Conservation (phyloP, 306 rosid species). For the Cicer judaicum region DNA sequence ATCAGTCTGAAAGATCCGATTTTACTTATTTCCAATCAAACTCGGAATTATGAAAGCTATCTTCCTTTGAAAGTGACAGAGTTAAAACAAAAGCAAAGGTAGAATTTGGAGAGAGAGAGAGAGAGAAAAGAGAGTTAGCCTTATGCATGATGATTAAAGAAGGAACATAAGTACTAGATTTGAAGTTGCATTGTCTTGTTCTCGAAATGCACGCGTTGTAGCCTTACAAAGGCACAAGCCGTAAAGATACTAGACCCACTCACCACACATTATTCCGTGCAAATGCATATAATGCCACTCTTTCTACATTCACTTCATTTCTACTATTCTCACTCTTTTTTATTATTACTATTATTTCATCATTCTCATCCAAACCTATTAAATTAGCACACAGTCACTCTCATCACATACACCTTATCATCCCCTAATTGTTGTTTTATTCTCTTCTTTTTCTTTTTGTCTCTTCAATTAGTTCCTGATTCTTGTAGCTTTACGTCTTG, state of each 20-base stretch:
- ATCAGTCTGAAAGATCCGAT: too few species aligned
- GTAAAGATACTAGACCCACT: constrained; percentile 51
- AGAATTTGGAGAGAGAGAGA: neutral
- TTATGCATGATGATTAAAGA: constrained; percentile 17
- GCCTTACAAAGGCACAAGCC: constrained; percentile 61
- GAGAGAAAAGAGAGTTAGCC: neutral
- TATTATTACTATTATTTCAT: constrained; percentile 15
- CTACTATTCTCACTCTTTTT: neutral
- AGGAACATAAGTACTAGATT: constrained; percentile 10
- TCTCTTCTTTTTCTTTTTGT: constrained; percentile 24
- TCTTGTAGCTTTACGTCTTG: constrained; percentile 37
- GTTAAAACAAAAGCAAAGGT: neutral
- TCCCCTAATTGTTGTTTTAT: constrained; percentile 39
- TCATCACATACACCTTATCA: constrained; percentile 39
- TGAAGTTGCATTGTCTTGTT: constrained; percentile 23
- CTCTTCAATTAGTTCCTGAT: constrained; percentile 33
- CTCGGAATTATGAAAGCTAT: too few species aligned
- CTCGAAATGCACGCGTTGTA: constrained; percentile 66
- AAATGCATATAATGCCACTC: neutral
- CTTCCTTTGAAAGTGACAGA: neutral
- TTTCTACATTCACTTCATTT: neutral
- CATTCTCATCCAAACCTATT: constrained; percentile 28
- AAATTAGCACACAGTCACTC: constrained; percentile 8
- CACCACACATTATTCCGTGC: neutral
- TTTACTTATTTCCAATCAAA: too few species aligned